Evolutionary conservation across 345 rosid species (phyloP).

Genomic region (Brassica juncea): DNA sequence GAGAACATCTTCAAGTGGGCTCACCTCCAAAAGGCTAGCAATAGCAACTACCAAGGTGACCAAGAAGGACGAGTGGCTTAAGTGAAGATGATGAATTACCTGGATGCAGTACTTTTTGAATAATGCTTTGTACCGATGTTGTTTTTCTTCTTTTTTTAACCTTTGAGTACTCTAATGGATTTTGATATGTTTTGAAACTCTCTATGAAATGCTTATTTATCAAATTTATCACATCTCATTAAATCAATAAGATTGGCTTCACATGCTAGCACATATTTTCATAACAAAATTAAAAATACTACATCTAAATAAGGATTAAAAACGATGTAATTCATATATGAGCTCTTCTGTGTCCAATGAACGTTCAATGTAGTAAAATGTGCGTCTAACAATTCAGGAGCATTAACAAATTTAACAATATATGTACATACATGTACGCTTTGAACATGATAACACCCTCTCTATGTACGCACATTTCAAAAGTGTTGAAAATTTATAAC

Average conservation of each 20-base stretch:
- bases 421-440: no score
- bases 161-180: neutral
- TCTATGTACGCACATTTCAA: no score
- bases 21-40: neutral
- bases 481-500: no score
- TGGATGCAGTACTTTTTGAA: neutral
- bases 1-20: neutral
- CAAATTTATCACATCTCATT: neutral
- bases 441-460: no score
- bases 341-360: no score
- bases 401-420: no score
- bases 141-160: neutral
- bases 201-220: neutral
- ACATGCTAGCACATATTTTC: neutral
- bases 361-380: no score
- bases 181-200: no score
- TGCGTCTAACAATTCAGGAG: no score
- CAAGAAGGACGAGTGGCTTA: neutral
- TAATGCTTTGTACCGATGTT: neutral
- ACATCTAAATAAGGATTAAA: no score
- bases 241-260: neutral
- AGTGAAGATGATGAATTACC: neutral
- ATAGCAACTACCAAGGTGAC: neutral
- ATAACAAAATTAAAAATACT: no score
- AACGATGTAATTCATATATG: no score